These are phyloP conservation scores for Pseudogymnoascus sp. DNA, from an alignment of 2,329 filamentous ascomycete genomes.

Conservation along the genomic window DNA sequence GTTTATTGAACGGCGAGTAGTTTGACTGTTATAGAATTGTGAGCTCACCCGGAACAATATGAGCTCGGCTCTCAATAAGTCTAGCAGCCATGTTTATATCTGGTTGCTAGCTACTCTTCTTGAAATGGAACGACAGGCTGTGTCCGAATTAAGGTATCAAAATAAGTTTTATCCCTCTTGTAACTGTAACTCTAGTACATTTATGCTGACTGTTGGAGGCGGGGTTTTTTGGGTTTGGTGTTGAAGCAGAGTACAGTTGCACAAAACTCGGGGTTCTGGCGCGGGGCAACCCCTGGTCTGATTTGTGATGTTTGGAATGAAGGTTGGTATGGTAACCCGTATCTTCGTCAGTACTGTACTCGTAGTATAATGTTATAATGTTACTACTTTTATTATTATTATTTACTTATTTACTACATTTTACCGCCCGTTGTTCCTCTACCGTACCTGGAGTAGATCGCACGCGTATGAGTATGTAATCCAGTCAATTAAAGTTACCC, in stretches of 20 bases:
- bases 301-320: neutral
- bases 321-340: neutral
- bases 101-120: neutral
- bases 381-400: neutral
- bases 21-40: conserved; percentile 19
- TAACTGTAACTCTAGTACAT: neutral
- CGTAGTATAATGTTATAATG: neutral
- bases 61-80: conserved; percentile 32
- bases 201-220: neutral
- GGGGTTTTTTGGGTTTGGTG: neutral
- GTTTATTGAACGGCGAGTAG: neutral
- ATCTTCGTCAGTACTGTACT: neutral
- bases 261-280: neutral
- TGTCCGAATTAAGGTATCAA: neutral
- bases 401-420: neutral
- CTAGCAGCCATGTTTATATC: conserved; percentile 17
- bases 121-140: neutral
- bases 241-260: neutral
- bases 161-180: neutral
- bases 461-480: neutral
- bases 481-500: neutral
- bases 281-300: neutral
- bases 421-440: neutral
- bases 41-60: conserved; percentile 32
- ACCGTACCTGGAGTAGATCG: neutral